Evolutionary conservation across 768 basidiomycete genomes (phyloP).

Genomic region (Podaxis sp.): DNA sequence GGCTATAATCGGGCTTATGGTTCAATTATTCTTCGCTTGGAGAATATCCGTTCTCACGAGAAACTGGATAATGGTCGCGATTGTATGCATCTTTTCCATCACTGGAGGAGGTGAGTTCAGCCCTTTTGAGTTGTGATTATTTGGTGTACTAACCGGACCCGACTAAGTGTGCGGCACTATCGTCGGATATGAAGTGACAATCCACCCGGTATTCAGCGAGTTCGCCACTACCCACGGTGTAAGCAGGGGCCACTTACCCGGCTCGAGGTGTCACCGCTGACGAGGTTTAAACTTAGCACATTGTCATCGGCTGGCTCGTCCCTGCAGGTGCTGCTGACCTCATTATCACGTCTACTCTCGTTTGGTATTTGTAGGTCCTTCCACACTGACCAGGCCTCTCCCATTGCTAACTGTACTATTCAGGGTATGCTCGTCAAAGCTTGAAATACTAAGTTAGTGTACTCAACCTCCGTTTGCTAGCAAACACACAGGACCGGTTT

Average conservation of each 20-base stretch:
- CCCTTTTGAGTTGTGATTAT: not conserved
- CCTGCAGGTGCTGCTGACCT: conserved; percentile 40
- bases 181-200: conserved; percentile 26
- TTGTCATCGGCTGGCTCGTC: conserved; percentile 40
- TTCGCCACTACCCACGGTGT: conserved; percentile 23
- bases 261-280: not conserved
- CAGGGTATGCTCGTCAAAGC: not conserved
- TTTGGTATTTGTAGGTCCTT: conserved; percentile 39
- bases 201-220: conserved; percentile 24
- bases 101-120: conserved; percentile 23
- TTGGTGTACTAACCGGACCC: not conserved
- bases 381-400: not conserved
- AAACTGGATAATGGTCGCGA: conserved; percentile 18
- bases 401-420: not conserved
- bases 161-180: conserved; percentile 27
- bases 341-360: conserved; percentile 41
- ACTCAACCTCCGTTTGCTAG: conserved; percentile 22
- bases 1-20: conserved; percentile 43
- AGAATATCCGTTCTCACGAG: conserved; percentile 28
- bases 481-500: conserved; percentile 41
- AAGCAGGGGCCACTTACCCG: not conserved
- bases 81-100: conserved; percentile 20
- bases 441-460: not conserved
- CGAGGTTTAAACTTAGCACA: conserved; percentile 11
- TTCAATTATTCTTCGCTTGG: conserved; percentile 49